phyloP scores from a whole-genome alignment of 2,329 filamentous ascomycete genomes.

The Rutstroemia sydowiana region DNA sequence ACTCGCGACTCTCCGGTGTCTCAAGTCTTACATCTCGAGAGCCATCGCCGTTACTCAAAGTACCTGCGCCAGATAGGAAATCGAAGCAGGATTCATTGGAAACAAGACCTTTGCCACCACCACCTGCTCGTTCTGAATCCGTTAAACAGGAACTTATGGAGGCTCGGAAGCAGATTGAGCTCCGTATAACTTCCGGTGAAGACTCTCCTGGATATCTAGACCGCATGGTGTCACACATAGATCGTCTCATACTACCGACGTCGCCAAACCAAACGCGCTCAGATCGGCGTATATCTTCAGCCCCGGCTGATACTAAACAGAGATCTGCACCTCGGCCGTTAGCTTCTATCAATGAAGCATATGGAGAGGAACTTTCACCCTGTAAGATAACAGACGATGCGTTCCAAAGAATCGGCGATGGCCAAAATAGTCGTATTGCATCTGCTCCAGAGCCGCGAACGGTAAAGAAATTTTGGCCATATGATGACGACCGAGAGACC shows the following conservation, averaged over 20 bases:
- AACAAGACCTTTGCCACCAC: slow-evolving; percentile 26
- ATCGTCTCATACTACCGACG: slow-evolving; percentile 44
- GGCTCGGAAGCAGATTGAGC: slow-evolving; percentile 25
- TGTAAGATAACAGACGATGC: slow-evolving; percentile 10
- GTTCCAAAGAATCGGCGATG: slow-evolving; percentile 12
- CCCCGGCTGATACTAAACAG: slow-evolving; percentile 30
- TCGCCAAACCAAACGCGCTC: slow-evolving; percentile 12
- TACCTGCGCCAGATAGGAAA: slow-evolving; percentile 2
- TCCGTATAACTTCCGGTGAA: slow-evolving; percentile 22
- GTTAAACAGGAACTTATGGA: slow-evolving; percentile 26
- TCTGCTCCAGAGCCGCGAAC: slow-evolving; percentile 28
- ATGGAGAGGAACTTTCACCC: slow-evolving; percentile 19
- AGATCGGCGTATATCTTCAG: slow-evolving; percentile 39
- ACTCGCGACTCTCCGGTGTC: slow-evolving; percentile 1
- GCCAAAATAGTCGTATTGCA: slow-evolving; percentile 21
- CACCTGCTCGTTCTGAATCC: slow-evolving; percentile 26
- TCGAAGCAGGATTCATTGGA: slow-evolving; percentile 17
- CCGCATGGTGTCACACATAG: slow-evolving; percentile 53
- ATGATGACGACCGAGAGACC: slow-evolving; percentile 19
- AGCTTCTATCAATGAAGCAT: slow-evolving; percentile 26
- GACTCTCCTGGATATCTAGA: slow-evolving; percentile 42
- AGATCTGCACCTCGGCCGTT: slow-evolving; percentile 12
- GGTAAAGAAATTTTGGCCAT: not conserved
- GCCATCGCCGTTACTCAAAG: not conserved
- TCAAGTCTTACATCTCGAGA: slow-evolving; percentile 3